Base-by-base conservation (phyloP, 1,284 basidiomycete genomes). In the Puccinia brachypodii region DNA sequence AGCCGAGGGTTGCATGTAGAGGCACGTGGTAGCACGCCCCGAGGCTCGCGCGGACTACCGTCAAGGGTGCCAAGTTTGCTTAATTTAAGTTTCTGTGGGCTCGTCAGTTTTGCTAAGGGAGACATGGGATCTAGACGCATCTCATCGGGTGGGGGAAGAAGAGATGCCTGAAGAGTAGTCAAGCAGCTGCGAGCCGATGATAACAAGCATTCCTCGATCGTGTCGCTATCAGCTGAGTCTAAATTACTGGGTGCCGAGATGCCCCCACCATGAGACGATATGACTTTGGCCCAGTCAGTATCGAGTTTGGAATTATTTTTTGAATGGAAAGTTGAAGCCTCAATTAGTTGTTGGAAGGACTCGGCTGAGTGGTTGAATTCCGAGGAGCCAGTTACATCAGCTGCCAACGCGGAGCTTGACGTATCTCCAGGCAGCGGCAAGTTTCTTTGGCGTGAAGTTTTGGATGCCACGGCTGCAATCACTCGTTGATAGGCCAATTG, bases 101-200 rank as follows among this genome's bases (percentile, higher is more conserved):
- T 79, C 22, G 77, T 58, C 25, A 79, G 42, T 53, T 66, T 58
- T 3, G 77, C 77, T 16, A 79, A 68, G 40, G 77, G 77, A 44
- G 77, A 79, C 38, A 79, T 25, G 31, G 77, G 77, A 62, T 79
- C 77, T 40, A 79, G 66, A 42, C 77, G 64, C 77, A 79, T 79
- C 42, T 79, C 44, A 22, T 71, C 38, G 25, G 77, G 77, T 40
- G 77, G 77, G 22, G 77, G 77, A 22, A 72, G 56, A 71, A 79
- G 77, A 19, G 77, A 79, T 14, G 77, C 77, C 60, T 72, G 64
- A 53, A 79, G 68, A 33, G 77, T 79, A 7, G 58, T 11, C 28
- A 79, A 36, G 42, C 77, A 58, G 9, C 64, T 71, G 2, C 68
- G 64, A 7, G 28, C 40, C n/a, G 77, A 58, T 36, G 77, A 66